Conservation (phyloP, 176 grass and related monocot species). For the Melocanna baccifera region DNA sequence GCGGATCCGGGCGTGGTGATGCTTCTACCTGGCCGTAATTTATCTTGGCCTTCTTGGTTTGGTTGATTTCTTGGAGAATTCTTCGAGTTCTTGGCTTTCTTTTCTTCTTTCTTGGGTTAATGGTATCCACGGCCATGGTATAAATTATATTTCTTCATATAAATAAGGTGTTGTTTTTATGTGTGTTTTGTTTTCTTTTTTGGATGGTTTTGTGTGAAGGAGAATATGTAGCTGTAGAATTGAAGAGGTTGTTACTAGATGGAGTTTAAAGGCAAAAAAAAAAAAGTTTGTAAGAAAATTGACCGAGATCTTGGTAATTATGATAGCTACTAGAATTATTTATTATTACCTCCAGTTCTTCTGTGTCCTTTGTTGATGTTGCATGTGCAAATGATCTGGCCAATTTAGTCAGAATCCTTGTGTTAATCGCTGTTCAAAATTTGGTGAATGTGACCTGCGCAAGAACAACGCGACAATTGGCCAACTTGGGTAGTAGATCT, state of each 20-base stretch:
- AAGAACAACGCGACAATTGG: background rate
- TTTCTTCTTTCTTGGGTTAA: background rate
- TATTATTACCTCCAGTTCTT: slow-evolving; percentile 1
- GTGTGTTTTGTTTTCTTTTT: background rate
- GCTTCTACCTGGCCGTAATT: slow-evolving; percentile 22
- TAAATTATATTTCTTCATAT: slow-evolving; percentile 45
- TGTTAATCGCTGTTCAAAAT: background rate
- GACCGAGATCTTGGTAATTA: slow-evolving; percentile 37
- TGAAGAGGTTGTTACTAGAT: slow-evolving; percentile 22
- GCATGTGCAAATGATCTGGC: background rate
- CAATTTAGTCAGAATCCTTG: background rate
- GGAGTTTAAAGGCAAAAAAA: slow-evolving; percentile 13
- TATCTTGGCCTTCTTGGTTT: slow-evolving; percentile 19
- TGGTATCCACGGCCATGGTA: slow-evolving; percentile 37
- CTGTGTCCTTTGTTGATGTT: background rate
- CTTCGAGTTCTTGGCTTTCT: slow-evolving; percentile 31
- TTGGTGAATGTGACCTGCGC: background rate
- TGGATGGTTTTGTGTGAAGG: slow-evolving; percentile 20
- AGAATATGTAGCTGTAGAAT: slow-evolving; percentile 40
- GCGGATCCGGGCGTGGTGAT: slow-evolving; percentile 58
- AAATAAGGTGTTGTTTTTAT: slow-evolving; percentile 38
- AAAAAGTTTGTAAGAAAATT: slow-evolving; percentile 21
- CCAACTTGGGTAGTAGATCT: slow-evolving; percentile 28
- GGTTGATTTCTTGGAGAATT: slow-evolving; percentile 39
- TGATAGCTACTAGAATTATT: slow-evolving; percentile 13